Evolutionary conservation across 2,329 filamentous ascomycete species (phyloP).

Genomic region (Apiospora sp.): DNA sequence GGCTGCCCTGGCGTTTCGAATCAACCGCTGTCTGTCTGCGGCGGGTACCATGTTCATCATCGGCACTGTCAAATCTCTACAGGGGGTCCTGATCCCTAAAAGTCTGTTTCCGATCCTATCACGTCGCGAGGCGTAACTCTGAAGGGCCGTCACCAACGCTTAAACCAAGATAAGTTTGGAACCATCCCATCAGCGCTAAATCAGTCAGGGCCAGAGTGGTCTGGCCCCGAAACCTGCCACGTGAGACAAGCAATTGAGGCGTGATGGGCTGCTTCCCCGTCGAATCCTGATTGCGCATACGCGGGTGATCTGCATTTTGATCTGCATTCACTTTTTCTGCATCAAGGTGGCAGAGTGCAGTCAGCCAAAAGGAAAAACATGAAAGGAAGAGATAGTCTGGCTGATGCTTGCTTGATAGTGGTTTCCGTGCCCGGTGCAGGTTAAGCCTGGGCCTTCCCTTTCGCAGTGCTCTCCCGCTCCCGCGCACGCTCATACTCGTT

Average conservation of each 20-base stretch:
- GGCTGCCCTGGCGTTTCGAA: neutral
- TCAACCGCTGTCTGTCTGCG: neutral
- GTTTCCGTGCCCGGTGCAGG: neutral
- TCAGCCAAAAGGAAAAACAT: neutral
- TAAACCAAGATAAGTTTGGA: slow-evolving; percentile 1
- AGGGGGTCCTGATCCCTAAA: neutral
- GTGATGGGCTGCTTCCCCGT: neutral
- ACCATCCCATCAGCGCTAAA: neutral
- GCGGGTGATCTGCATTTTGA: neutral
- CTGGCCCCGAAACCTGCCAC: neutral
- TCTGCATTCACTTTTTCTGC: neutral
- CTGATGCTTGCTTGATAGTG: neutral
- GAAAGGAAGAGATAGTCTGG: neutral
- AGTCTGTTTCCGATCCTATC: neutral
- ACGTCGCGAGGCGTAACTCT: neutral
- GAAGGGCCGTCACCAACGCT: neutral
- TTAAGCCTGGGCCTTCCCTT: no score
- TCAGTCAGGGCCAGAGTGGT: neutral
- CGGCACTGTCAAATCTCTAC: neutral
- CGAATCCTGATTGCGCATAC: neutral
- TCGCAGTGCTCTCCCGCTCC: neutral
- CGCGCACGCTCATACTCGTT: neutral
- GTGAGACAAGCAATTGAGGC: neutral
- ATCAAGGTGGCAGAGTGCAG: neutral
- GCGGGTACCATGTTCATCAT: neutral